Evolutionary conservation across 768 basidiomycete species (phyloP).

Genomic region (Suillus occidentalis): DNA sequence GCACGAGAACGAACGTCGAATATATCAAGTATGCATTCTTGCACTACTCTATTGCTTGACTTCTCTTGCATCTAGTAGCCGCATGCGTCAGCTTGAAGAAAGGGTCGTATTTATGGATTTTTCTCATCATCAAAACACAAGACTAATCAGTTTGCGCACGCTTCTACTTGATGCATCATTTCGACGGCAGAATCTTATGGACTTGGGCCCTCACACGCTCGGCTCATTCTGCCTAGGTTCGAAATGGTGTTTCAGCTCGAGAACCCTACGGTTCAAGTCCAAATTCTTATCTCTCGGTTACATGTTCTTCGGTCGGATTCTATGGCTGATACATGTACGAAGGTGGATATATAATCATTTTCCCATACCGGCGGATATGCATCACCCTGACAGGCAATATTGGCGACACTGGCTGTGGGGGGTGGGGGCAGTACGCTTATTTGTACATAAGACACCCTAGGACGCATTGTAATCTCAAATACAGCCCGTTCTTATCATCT

Average conservation of each 20-base stretch:
- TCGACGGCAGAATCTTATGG: background rate
- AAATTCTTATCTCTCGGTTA: too few relatives aligned
- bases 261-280: too few relatives aligned
- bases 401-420: too few relatives aligned
- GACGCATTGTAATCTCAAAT: background rate
- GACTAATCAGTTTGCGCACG: background rate
- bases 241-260: too few relatives aligned
- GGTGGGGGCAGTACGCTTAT: too few relatives aligned
- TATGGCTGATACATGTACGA: background rate
- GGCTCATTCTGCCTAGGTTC: too few relatives aligned
- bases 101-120: background rate
- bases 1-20: too few relatives aligned
- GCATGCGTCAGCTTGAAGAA: background rate
- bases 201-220: too few relatives aligned
- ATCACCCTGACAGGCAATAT: too few relatives aligned
- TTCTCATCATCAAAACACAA: background rate
- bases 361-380: background rate
- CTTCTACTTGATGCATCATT: background rate
- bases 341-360: background rate
- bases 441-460: background rate
- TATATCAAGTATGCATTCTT: too few relatives aligned
- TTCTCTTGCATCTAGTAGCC: background rate
- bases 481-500: background rate
- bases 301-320: background rate
- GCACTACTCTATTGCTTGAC: background rate